phyloP scores from a whole-genome alignment of 2,329 filamentous ascomycete genomes.

The Talaromyces sp. region DNA sequence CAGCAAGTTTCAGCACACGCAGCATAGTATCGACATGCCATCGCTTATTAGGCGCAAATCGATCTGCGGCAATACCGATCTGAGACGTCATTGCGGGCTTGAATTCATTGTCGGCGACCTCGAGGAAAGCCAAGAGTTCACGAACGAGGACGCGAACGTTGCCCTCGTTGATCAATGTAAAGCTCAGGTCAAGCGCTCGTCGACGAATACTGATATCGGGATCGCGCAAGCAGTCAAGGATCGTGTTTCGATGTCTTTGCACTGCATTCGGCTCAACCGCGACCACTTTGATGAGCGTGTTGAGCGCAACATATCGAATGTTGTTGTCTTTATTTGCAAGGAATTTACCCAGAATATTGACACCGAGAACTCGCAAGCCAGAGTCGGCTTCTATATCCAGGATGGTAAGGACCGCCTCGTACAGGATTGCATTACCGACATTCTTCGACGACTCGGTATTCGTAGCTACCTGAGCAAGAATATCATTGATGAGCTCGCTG shows the following conservation, averaged over 20 bases:
- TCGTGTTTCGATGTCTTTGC: constrained; percentile 94
- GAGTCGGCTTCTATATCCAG: constrained; percentile 98
- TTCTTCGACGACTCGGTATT: constrained; percentile 99
- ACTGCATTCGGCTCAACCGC: constrained; percentile 97
- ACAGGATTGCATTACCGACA: constrained; percentile 95
- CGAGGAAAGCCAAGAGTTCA: constrained; percentile 89
- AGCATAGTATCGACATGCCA: constrained; percentile 99
- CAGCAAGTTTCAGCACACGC: constrained; percentile 84
- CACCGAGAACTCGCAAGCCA: constrained; percentile 85
- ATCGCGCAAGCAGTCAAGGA: constrained; percentile 90
- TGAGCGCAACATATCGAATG: constrained; percentile 95
- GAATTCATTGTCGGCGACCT: constrained; percentile 97
- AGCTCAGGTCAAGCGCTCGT: constrained; percentile 93
- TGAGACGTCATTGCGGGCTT: constrained; percentile 98
- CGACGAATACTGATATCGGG: constrained; percentile 97
- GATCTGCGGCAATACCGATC: constrained; percentile 93
- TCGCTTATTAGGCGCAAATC: constrained; percentile 92
- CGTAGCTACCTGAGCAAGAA: constrained; percentile 92
- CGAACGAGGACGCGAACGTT: constrained; percentile 92
- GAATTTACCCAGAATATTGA: constrained; percentile 98
- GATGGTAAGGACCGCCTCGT: constrained; percentile 95
- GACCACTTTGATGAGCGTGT: constrained; percentile 96
- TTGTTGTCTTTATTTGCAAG: constrained; percentile 99
- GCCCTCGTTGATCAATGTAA: constrained; percentile 94
- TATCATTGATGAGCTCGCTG: constrained; percentile 98